Base-by-base conservation (phyloP, 805 yeast genomes). In the Wickerhamiella bombiphila region DNA sequence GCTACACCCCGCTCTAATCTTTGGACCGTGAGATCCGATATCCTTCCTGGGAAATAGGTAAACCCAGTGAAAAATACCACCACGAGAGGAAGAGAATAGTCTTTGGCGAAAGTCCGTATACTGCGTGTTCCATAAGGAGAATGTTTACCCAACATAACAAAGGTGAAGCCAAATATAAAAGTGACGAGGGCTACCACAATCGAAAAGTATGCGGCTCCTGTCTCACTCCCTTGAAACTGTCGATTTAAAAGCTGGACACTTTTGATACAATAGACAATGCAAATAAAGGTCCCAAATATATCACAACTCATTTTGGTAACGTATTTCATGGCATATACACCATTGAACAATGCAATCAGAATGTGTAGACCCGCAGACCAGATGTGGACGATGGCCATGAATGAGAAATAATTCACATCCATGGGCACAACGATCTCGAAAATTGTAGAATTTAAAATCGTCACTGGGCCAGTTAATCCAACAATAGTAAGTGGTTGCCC, bases 401-500 rank as follows among this genome's bases (percentile, higher is more conserved):
- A 88, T 14, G 86, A 83, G 59, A 88, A 85, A 54, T 70, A 85
- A 6, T 56, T 66, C 42, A 50, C 63, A 19, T 52, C 63, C 42
- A 67, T 53, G 0, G 80, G 76, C 17, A 54, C 59, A 26, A 81
- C 67, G 35, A 81, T 66, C 42, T 77, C 78, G 53, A 76, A 81
- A 1, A 91, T 86, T 0, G 97, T 91, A 51, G 83, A 85, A 52
- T 81, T 81, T 66, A 91, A 88, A 42, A 88, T 86, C 2, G 93
- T 63, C 13, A 91, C 77, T 0, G 98, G 98, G 0, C 97, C 98
- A 0, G 97, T 91, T 4, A 88, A 96, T 3, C 98, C 98, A 6
- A 91, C 97, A 19, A 88, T 80, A 50, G 94, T 81, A 20, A 91
- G 58, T 0, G 98, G 98, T 49, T 86, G 94, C 0, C 96, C 97